Base-by-base conservation (phyloP, 306 rosid genomes). In the Lablab purpureus region DNA sequence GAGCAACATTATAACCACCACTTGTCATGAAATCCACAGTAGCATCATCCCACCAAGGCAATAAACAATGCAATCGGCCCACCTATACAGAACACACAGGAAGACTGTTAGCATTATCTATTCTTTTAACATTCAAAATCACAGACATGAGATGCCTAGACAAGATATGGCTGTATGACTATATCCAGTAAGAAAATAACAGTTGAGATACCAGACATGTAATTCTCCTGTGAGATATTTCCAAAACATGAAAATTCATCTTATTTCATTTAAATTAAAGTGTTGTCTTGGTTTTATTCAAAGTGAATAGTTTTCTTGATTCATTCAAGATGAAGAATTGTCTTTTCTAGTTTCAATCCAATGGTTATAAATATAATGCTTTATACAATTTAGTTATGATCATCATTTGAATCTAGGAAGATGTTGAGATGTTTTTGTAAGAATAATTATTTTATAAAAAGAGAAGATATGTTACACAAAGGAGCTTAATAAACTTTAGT, bases 1-100 rank as follows among this genome's bases (percentile, higher is more conserved):
- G 27, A 49, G 80, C 41, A 73, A 92, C 92, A 58, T 84, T 87
- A 73, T 95, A 95, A 66, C 97, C 97, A 25, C 98, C 98, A 79
- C 93, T 91, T 30, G 84, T 84, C 98, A 91, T 91, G 76, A 95
- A 95, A 84, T 84, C 89, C 60, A 91, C 97, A 5, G 92, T 81
- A 55, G 94, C 93, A 84, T 95, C 96, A 77, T 90, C 91, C 97
- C 97, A 91, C 96, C 96, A 92, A 41, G 99, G 98, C 49, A 88
- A 37, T 75, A 85, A 79, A 81, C 98, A 92, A 83, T 95, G 98
- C 90, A 91, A 87, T 73, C 98, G 97, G 25, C 94, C 94, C 13
- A 88, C 85, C 97, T 91, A 80, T 50, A 64, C 78, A 81, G 34
- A 80, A 54, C 56, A 71, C 52, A 76, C 52, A 76, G 18, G 70